Conservation (phyloP, 345 rosid species). For the Ceriops tagal region DNA sequence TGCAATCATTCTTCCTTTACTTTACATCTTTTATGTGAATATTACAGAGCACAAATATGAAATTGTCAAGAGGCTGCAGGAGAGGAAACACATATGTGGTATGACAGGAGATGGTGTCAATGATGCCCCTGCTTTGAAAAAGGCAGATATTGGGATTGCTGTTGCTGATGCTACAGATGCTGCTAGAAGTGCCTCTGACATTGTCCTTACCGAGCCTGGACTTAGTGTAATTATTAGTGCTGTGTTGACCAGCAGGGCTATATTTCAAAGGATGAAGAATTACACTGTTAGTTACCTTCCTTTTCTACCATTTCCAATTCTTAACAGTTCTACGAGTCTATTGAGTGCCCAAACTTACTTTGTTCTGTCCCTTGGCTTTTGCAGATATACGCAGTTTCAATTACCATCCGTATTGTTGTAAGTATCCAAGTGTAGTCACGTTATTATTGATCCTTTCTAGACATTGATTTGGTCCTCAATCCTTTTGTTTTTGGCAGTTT, state of each 20-base stretch:
- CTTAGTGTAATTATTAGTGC: slow-evolving; percentile 89
- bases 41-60: slow-evolving; percentile 80
- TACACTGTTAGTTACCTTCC: slow-evolving; percentile 58
- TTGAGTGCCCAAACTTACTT: slow-evolving; percentile 5
- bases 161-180: slow-evolving; percentile 98
- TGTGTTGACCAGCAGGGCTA: slow-evolving; percentile 86
- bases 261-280: slow-evolving; percentile 96
- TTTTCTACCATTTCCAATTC: not conserved
- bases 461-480: not conserved
- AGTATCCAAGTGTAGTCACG: slow-evolving; percentile 20
- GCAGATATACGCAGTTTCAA: slow-evolving; percentile 94
- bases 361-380: slow-evolving; percentile 10
- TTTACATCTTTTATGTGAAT: slow-evolving; percentile 6
- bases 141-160: slow-evolving; percentile 96
- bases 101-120: slow-evolving; percentile 98
- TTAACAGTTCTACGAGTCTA: not conserved
- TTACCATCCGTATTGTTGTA: slow-evolving; percentile 89
- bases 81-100: slow-evolving; percentile 86
- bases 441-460: not conserved
- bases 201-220: slow-evolving; percentile 95
- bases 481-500: slow-evolving; percentile 45
- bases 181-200: slow-evolving; percentile 89
- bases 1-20: not conserved
- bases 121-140: slow-evolving; percentile 92
- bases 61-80: slow-evolving; percentile 79